These are phyloP conservation scores for Aspergillus persii DNA, from an alignment of 2,329 filamentous ascomycete species.

Conservation along the genomic window DNA sequence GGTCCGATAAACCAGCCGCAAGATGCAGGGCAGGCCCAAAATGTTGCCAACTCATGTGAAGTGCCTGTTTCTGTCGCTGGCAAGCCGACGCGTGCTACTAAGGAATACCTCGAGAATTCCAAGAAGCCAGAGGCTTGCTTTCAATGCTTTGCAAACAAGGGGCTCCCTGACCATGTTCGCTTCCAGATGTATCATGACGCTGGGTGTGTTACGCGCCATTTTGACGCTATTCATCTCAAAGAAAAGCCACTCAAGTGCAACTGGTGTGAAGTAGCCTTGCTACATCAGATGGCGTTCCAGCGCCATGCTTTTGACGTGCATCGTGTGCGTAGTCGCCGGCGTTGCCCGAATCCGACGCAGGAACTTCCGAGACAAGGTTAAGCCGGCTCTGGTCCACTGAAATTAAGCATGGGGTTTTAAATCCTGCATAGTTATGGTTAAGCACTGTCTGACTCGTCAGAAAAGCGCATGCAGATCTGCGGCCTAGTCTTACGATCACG, in stretches of 20 bases:
- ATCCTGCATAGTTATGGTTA: too few species aligned
- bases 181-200: slow-evolving; percentile 16
- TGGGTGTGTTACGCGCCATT: slow-evolving; percentile 18
- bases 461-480: too few species aligned
- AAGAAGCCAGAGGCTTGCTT: slow-evolving; percentile 11
- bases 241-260: slow-evolving; percentile 15
- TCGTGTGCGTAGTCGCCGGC: slow-evolving; percentile 16
- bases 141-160: slow-evolving; percentile 15
- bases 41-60: background rate
- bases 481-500: too few species aligned
- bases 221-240: slow-evolving; percentile 17
- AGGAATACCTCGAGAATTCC: slow-evolving; percentile 7
- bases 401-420: too few species aligned
- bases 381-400: too few species aligned
- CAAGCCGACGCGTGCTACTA: slow-evolving; percentile 10
- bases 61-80: slow-evolving; percentile 1
- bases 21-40: background rate
- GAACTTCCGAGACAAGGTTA: too few species aligned
- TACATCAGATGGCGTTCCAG: slow-evolving; percentile 20
- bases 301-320: slow-evolving; percentile 18
- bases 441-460: too few species aligned
- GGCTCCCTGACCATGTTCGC: slow-evolving; percentile 12
- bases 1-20: slow-evolving; percentile 1
- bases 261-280: slow-evolving; percentile 15
- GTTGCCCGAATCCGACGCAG: slow-evolving; percentile 9